Evolutionary conservation across 176 grass and related monocot species (phyloP).

Genomic region (Rhynchospora breviuscula): DNA sequence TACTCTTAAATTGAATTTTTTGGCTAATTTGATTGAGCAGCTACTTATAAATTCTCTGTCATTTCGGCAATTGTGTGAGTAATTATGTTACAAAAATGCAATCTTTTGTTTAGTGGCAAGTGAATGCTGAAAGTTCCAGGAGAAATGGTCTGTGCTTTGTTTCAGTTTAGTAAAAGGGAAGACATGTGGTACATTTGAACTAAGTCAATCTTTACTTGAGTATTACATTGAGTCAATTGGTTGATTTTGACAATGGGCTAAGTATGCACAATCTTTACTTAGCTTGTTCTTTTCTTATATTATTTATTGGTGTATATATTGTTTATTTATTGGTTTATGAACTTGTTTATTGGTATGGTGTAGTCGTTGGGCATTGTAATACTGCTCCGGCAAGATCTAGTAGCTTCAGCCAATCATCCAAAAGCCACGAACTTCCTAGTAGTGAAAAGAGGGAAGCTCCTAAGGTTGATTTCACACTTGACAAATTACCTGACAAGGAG

Average conservation of each 20-base stretch:
- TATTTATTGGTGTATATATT: not conserved
- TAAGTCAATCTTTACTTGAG: not conserved
- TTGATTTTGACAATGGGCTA: not conserved
- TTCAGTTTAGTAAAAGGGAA: not conserved
- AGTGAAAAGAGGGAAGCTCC: slow-evolving; percentile 40
- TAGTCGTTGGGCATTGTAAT: slow-evolving; percentile 53
- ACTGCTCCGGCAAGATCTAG: slow-evolving; percentile 26
- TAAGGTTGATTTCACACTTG: slow-evolving; percentile 65
- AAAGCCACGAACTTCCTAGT: slow-evolving; percentile 38
- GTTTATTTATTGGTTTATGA: slow-evolving; percentile 5
- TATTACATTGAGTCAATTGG: not conserved
- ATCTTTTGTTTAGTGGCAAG: too few relatives aligned
- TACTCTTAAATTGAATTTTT: not conserved
- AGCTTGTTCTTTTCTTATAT: not conserved
- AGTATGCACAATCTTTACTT: not conserved
- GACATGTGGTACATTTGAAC: not conserved
- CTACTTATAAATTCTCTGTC: not conserved
- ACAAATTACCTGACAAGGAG: slow-evolving; percentile 75
- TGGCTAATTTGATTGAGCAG: not conserved
- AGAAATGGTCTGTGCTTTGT: not conserved
- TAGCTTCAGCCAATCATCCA: slow-evolving; percentile 20
- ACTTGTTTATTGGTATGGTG: slow-evolving; percentile 9
- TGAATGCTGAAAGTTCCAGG: not conserved
- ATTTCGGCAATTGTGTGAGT: too few relatives aligned
- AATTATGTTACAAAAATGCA: too few relatives aligned